phyloP scores from a whole-genome alignment of 768 basidiomycete species.

The Xerocomus spinulosus region DNA sequence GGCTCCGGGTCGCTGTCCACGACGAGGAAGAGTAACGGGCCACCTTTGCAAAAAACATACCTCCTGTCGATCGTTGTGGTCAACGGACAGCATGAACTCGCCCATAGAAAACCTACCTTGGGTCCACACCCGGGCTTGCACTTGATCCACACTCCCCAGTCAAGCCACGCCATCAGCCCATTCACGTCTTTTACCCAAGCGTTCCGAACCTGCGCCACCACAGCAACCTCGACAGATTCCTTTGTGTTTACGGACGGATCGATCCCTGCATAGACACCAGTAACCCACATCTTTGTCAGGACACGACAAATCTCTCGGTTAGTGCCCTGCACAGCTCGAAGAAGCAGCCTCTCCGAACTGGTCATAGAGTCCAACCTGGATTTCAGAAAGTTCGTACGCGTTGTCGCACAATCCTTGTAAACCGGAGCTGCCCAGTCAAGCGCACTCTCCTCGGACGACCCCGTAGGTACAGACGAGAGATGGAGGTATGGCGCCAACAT shows the following conservation, averaged over 20 bases:
- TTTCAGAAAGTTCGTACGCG: constrained; percentile 17
- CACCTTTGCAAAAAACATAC: not conserved
- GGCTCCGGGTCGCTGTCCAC: too few relatives aligned
- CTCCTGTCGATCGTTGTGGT: not conserved
- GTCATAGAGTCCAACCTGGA: constrained; percentile 17
- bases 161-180: constrained; percentile 30
- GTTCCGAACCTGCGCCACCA: constrained; percentile 8
- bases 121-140: not conserved
- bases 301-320: constrained; percentile 44
- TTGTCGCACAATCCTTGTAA: constrained; percentile 27
- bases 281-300: constrained; percentile 23
- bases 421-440: constrained; percentile 29
- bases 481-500: constrained; percentile 31
- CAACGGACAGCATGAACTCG: not conserved
- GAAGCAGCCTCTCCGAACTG: constrained; percentile 25
- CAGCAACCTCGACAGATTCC: not conserved
- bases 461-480: constrained; percentile 4
- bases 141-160: not conserved
- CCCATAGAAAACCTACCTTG: not conserved
- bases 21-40: too few relatives aligned
- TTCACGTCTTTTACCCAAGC: constrained; percentile 35
- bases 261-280: constrained; percentile 18
- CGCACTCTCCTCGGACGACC: not conserved
- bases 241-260: constrained; percentile 8
- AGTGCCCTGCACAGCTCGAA: constrained; percentile 31